Percentiles rank a stretch among this genome's conserved stretches.
These are phyloP conservation scores for Penicillium sp. DNA, from an alignment of 2,329 filamentous ascomycete species.

Conservation along the genomic window DNA sequence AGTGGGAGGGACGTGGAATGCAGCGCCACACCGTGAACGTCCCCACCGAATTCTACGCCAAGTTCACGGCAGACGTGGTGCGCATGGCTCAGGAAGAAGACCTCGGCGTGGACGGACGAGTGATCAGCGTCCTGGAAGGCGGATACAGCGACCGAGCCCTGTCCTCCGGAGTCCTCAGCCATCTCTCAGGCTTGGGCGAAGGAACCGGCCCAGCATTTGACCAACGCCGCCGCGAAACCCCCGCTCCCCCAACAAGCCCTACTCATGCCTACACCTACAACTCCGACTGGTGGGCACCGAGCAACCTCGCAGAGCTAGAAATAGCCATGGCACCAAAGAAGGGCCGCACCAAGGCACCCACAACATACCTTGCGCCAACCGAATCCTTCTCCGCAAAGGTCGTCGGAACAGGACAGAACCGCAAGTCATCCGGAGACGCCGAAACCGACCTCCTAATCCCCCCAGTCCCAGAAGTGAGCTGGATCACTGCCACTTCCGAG, in stretches of 20 bases:
- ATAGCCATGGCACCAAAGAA: slow-evolving; percentile 55
- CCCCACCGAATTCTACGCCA: slow-evolving; percentile 93
- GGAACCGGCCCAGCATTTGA: slow-evolving; percentile 47
- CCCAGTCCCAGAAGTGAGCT: slow-evolving; percentile 78
- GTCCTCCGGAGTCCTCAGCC: slow-evolving; percentile 83
- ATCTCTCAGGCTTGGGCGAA: slow-evolving; percentile 71
- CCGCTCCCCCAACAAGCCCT: neutral
- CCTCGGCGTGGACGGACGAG: slow-evolving; percentile 74
- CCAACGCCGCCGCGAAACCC: neutral
- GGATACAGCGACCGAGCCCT: slow-evolving; percentile 94
- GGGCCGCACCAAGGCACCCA: slow-evolving; percentile 58
- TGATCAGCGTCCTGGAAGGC: slow-evolving; percentile 93
- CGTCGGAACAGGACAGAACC: slow-evolving; percentile 64
- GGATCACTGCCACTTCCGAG: slow-evolving; percentile 81
- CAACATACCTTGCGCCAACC: slow-evolving; percentile 84
- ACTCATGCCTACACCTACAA: slow-evolving; percentile 52
- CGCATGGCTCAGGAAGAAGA: slow-evolving; percentile 78
- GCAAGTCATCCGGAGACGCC: slow-evolving; percentile 41
- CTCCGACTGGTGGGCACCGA: slow-evolving; percentile 68
- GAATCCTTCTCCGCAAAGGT: slow-evolving; percentile 84
- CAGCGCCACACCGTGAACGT: slow-evolving; percentile 95
- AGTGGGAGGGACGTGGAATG: slow-evolving; percentile 91
- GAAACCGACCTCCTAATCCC: slow-evolving; percentile 50
- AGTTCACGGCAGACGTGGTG: slow-evolving; percentile 83
- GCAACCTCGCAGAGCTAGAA: slow-evolving; percentile 70